Evolutionary conservation across 345 rosid species (phyloP).

Genomic region (Moricandia moricandioides): DNA sequence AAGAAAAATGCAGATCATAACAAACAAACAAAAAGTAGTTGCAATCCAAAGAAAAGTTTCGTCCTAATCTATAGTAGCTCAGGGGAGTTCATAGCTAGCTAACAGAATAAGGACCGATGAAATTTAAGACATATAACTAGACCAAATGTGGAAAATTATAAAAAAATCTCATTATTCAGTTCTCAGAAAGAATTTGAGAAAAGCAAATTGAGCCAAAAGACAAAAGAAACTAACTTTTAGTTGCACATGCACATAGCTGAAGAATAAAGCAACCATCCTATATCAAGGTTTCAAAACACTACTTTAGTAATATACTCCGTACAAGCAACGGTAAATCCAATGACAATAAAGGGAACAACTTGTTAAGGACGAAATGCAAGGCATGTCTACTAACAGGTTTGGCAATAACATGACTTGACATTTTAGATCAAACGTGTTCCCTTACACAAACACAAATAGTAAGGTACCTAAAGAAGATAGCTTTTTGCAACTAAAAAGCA

Average conservation of each 20-base stretch:
- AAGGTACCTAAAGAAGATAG: neutral
- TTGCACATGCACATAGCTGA: conserved; percentile 13
- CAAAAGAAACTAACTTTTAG: conserved; percentile 11
- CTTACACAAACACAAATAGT: conserved; percentile 1
- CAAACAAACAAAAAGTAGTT: neutral
- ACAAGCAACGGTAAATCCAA: neutral
- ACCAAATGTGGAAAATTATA: neutral
- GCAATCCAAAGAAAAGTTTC: too few species aligned
- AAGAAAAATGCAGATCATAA: neutral
- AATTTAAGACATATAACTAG: neutral
- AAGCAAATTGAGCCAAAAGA: neutral
- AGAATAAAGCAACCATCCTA: conserved; percentile 12
- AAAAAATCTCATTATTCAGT: conserved; percentile 3
- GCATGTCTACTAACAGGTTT: conserved; percentile 6
- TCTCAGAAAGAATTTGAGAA: neutral
- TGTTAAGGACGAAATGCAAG: neutral
- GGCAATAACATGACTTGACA: neutral
- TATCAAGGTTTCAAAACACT: neutral
- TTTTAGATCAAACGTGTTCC: conserved; percentile 5
- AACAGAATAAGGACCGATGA: neutral
- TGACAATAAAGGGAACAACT: conserved; percentile 5
- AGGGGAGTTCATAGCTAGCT: neutral
- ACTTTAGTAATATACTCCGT: neutral
- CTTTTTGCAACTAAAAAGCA: neutral
- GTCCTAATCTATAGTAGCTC: too few species aligned